These are phyloP conservation scores for Penicillium subrubescens DNA, from an alignment of 495 filamentous ascomycete genomes.

Conservation along the genomic window DNA sequence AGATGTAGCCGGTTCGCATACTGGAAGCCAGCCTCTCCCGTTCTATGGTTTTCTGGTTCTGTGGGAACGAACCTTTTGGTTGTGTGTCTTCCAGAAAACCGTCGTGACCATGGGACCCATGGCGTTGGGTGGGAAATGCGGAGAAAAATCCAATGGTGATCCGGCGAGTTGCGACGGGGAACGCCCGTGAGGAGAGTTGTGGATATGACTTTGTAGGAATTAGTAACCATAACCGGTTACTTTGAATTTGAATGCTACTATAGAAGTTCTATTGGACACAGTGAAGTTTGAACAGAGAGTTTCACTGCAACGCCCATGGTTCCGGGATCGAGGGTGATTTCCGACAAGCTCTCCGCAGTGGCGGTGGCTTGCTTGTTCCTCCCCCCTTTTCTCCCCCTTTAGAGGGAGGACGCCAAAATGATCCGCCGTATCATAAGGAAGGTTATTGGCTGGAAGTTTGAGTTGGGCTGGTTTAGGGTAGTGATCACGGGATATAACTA, in stretches of 20 bases:
- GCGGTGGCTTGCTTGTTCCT: slow-evolving; percentile 16
- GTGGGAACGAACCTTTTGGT: not conserved
- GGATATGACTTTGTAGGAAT: not conserved
- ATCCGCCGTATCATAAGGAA: not conserved
- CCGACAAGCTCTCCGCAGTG: slow-evolving; percentile 24
- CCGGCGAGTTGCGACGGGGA: not conserved
- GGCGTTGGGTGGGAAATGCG: slow-evolving; percentile 22
- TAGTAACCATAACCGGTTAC: not conserved
- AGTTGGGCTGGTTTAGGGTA: slow-evolving; percentile 1
- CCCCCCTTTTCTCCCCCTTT: not conserved
- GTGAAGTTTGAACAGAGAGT: not conserved
- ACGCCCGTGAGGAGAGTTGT: not conserved
- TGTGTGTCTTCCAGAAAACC: slow-evolving; percentile 22
- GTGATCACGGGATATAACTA: not conserved
- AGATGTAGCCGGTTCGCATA: not conserved
- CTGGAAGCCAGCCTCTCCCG: slow-evolving; percentile 4
- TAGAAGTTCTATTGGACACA: too few relatives aligned
- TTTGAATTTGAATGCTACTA: not conserved
- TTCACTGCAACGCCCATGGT: slow-evolving; percentile 1
- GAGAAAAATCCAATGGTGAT: slow-evolving; percentile 20
- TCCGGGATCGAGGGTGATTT: slow-evolving; percentile 15
- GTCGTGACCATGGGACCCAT: slow-evolving; percentile 10
- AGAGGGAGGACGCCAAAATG: not conserved
- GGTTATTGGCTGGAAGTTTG: slow-evolving; percentile 4
- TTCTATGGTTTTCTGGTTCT: not conserved